A percentile compares a stretch with the other conserved stretches of the same genome.
These are phyloP conservation scores for Groenewaldozyma auringiensis DNA, from an alignment of 1,139 yeast species.

Conservation along the genomic window DNA sequence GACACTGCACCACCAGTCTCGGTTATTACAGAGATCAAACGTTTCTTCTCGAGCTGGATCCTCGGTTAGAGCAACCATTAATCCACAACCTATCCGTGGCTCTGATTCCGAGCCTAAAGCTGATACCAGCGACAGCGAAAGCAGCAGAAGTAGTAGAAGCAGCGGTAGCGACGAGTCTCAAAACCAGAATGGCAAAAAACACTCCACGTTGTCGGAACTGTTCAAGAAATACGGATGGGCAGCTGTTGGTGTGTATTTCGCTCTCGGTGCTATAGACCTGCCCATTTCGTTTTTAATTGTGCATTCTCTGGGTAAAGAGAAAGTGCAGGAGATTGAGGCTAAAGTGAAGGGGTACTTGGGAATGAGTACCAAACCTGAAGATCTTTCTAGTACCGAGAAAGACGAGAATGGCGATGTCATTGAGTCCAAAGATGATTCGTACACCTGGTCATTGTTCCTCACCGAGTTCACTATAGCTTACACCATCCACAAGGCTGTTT, in stretches of 20 bases:
- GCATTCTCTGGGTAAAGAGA: constrained; percentile 79
- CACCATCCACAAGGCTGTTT: constrained; percentile 81
- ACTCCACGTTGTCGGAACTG: constrained; percentile 46
- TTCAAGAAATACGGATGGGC: constrained; percentile 86
- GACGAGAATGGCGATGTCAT: constrained; percentile 11
- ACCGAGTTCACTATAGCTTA: constrained; percentile 87
- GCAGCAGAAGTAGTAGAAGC: background rate
- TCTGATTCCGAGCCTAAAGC: background rate
- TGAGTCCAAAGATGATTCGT: constrained; percentile 8
- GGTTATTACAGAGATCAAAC: background rate
- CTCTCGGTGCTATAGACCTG: constrained; percentile 61
- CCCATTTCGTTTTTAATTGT: constrained; percentile 79
- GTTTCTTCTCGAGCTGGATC: background rate
- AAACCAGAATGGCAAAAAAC: background rate
- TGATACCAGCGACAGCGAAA: background rate
- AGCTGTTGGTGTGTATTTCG: constrained; percentile 78
- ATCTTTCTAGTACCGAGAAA: constrained; percentile 22
- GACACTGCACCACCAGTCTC: background rate
- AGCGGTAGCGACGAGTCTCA: background rate
- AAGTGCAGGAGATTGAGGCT: constrained; percentile 60
- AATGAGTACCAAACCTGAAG: constrained; percentile 21
- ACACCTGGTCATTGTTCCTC: constrained; percentile 37
- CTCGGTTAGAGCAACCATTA: background rate
- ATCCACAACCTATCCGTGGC: no score
- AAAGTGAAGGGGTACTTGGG: constrained; percentile 42